Evolutionary conservation across 495 filamentous ascomycete genomes (phyloP), one percentile per base, ranked within the genome.

Genomic region (Daldinia vernicosa): DNA sequence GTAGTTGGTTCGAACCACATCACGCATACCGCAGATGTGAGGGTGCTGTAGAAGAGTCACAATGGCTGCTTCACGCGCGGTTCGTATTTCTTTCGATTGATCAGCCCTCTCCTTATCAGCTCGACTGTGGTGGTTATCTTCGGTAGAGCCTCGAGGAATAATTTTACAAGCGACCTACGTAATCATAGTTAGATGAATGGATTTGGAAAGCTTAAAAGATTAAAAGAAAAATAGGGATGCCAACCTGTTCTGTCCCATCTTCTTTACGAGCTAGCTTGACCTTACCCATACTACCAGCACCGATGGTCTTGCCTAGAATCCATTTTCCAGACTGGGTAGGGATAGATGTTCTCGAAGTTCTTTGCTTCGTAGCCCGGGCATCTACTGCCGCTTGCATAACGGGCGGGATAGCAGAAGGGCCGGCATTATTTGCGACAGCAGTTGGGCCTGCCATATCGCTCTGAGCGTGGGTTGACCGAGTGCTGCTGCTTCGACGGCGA

Each of bases 281-380:
- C 79, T 97, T 96, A 27, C 93, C 93, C 95, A 99, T 99, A 78
- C 95, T 98, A 11, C 95, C 95, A 60, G 94, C 93, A 52, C 95
- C 95, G 66, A 99, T 95, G 3, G 95, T 99, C 84, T 99, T 98
- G 22, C 95, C 95, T 53, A 99, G 85, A 27, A 92, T 86, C 92
- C 94, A 99, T 81, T 93, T 88, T 45, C 94, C 94, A 2, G 92
- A 92, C 28, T 88, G 88, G 4, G 93, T 93, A 33, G 89, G 90
- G 73, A 96, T 92, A 45, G 92, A 93, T 37, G 93, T 95, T 66
- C 94, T 88, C 70, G 93, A 89, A 66, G 89, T 88, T 32, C 77
- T 43, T 74, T 86, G 80, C 73, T 84, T 80, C 50, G 79, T 75
- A 79, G 79, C 76, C 77, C 76, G 70, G 33, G 82, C 80, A 61